Evolutionary conservation across 345 rosid genomes (phyloP), one percentile per base, ranked within the genome.

Genomic region (Lumnitzera racemosa): DNA sequence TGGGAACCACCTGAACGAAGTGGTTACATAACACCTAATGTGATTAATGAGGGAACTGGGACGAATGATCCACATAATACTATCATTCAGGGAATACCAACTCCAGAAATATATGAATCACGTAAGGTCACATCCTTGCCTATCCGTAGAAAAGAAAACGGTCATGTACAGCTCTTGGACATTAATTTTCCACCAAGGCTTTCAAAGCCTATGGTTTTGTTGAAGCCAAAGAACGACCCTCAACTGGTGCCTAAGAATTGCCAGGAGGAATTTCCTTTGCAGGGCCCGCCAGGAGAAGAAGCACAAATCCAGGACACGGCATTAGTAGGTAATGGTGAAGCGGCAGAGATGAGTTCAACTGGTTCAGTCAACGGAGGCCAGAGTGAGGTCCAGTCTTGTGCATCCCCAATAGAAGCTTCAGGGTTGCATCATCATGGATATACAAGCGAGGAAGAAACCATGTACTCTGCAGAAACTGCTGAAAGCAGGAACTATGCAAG

Each of bases 381-480:
- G 20, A 85, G 96, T 24, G 96, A 84, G 74, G 77, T 72, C 47
- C 81, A 68, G 69, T 81, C 89, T 24, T 77, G 92, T 66, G 76
- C 83, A 63, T 81, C 85, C 14, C 87, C 80, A 0, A 46, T 66
- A 46, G 80, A 72, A 55, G 80, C 66, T 56, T 62, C 69, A 0
- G 78, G 72, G 71, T 56, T 75, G 76, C 76, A 77, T 65, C 76
- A 77, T 65, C 60, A 75, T 17, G 86, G 80, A 25, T 81, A 76
- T 52, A 81, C 81, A 74, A 86, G 95, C 13, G 97, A 89, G 66
- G 96, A 79, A 70, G 97, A 87, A 76, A 94, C 97, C 2, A 84
- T 94, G 99, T 89, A 94, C 79, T 94, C 99, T 13, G 99, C 95
- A 8, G 99, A 89, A 78, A 92, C 99, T 61, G 97, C 97, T 0